Conservation (phyloP, 106 monocot species). For the Amphibolis antarctica region DNA sequence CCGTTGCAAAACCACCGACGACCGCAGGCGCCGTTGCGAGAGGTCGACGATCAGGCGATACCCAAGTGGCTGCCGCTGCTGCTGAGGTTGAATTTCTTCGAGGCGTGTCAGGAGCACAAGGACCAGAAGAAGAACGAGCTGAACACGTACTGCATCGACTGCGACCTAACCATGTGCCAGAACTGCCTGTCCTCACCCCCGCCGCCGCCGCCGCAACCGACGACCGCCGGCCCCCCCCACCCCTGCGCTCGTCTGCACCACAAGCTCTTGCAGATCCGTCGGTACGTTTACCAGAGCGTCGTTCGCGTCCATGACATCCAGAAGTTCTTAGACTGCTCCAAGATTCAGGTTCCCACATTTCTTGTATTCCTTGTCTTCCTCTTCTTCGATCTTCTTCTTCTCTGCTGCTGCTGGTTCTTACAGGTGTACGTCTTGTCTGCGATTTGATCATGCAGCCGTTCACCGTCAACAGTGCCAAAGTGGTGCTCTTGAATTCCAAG, state of each 20-base stretch:
- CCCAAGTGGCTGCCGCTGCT: conserved; percentile 25
- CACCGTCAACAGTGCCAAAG: conserved; percentile 41
- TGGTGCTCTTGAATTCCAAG: conserved; percentile 36
- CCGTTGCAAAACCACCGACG: too few species aligned
- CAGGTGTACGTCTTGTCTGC: too few species aligned
- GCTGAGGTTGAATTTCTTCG: conserved; percentile 30
- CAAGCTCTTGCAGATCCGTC: conserved; percentile 39
- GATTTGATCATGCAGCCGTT: too few species aligned
- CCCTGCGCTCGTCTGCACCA: conserved; percentile 8
- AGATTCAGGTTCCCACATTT: conserved; percentile 29
- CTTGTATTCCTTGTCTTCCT: not conserved
- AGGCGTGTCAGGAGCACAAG: conserved; percentile 26
- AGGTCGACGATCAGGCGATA: not conserved
- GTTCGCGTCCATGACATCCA: conserved; percentile 36
- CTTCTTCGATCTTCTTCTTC: too few species aligned
- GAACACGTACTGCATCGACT: conserved; percentile 55
- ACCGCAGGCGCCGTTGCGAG: too few species aligned
- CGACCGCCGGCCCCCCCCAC: too few species aligned
- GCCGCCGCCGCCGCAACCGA: too few species aligned
- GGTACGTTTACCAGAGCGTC: conserved; percentile 53
- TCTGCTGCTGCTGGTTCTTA: too few species aligned
- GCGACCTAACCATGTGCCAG: conserved; percentile 20
- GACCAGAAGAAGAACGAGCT: conserved; percentile 30
- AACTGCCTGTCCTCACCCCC: conserved; percentile 15
- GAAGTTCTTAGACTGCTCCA: conserved; percentile 37